A percentile compares a stretch with the other conserved stretches of the same genome.
These are phyloP conservation scores for Mucor lusitanicus DNA, from an alignment of 371 early-diverging fungal genomes.

Conservation along the genomic window DNA sequence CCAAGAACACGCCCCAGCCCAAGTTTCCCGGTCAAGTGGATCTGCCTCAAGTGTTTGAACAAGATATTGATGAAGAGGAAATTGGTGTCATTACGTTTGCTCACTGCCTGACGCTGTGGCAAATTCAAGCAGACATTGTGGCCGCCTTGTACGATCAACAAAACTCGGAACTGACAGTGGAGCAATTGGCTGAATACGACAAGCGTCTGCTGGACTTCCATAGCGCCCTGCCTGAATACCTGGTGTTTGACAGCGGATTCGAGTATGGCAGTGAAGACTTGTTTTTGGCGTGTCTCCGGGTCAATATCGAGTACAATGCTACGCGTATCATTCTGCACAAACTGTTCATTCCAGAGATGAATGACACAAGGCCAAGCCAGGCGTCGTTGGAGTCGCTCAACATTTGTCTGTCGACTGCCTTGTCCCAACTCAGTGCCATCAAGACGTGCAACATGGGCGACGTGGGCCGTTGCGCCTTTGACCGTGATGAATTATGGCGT, in stretches of 20 bases:
- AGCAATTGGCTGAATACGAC: slow-evolving; percentile 29
- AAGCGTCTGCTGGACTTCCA: slow-evolving; percentile 19
- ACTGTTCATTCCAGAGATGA: slow-evolving; percentile 36
- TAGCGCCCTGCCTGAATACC: slow-evolving; percentile 22
- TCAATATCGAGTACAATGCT: slow-evolving; percentile 41
- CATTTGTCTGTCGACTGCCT: slow-evolving; percentile 29
- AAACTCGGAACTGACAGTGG: slow-evolving; percentile 20
- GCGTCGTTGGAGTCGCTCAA: slow-evolving; percentile 34
- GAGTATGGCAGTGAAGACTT: slow-evolving; percentile 36
- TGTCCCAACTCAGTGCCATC: slow-evolving; percentile 29
- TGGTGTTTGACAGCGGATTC: slow-evolving; percentile 34
- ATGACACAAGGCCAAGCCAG: slow-evolving; percentile 21
- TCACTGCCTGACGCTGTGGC: slow-evolving; percentile 28
- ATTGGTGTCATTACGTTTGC: slow-evolving; percentile 26
- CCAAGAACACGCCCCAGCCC: slow-evolving; percentile 31
- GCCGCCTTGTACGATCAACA: slow-evolving; percentile 28
- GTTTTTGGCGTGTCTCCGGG: slow-evolving; percentile 35
- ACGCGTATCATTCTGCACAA: slow-evolving; percentile 44
- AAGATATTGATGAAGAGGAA: slow-evolving; percentile 39
- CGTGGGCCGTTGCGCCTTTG: slow-evolving; percentile 34
- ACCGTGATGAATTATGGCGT: slow-evolving; percentile 44
- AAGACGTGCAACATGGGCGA: slow-evolving; percentile 29
- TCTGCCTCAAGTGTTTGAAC: slow-evolving; percentile 32
- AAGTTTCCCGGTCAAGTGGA: slow-evolving; percentile 27
- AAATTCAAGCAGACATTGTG: slow-evolving; percentile 30